Evolutionary conservation across 169 alveolate species (phyloP), one percentile per base, ranked within the genome.

Genomic region (Eimeria acervulina): DNA sequence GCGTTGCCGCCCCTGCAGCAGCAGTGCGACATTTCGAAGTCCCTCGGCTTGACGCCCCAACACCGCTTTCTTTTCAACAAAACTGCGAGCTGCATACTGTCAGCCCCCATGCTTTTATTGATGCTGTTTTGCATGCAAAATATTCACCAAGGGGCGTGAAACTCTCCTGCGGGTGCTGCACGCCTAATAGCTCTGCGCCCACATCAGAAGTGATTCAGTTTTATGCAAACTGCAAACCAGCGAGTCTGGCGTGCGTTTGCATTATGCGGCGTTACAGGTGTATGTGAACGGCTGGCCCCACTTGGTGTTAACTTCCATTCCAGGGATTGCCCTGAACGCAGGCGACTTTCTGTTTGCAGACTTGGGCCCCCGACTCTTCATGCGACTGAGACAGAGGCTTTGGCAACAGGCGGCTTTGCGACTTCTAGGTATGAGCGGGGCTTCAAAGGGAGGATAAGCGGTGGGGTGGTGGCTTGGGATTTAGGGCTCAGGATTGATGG

Each of bases 231-330:
- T 5, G 42, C 38, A 66, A 4, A 28, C 5, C 26, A 28, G 40
- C 78, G 40, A 8, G 7, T 31, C 78, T 0, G 33, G 5, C 0
- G 6, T 66, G 78, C 78, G 10, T 12, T 2, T 66, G 42, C 42
- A n/a, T 10, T n/a, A 42, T 44, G 36, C 13, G 28, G 93, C 33
- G 47, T 59, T 84, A 5, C 96, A 93, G 96, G 93, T 93, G 63
- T 93, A 74, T 68, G 78, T 93, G 21, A 93, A 93, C 93, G 96
- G 96, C 52, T 93, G 96, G 96, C 93, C 96, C 0, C 96, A 93
- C 76, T 63, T 61, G 10, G 96, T 93, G 28, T 81, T 93, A 42
- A 93, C 96, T 15, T 93, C 96, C 36, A 68, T 93, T 4, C 96
- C 96, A 0, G 96, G 96, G 36, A 51, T 93, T 23, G 66, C 93